Evolutionary conservation across 2,329 filamentous ascomycete species (phyloP).

Genomic region (Neurospora sp.): DNA sequence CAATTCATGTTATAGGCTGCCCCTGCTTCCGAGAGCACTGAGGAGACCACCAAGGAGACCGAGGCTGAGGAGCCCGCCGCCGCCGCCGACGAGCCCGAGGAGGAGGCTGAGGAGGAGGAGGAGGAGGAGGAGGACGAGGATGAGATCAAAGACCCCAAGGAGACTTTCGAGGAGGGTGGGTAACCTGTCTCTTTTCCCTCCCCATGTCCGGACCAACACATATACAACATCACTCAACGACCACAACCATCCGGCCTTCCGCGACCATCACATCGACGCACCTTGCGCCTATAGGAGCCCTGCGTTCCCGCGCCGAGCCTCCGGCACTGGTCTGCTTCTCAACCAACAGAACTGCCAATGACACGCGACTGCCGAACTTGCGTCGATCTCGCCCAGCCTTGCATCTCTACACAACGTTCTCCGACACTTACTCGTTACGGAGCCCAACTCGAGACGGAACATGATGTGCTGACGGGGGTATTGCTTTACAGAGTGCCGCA

Average conservation of each 20-base stretch:
- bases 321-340: background rate
- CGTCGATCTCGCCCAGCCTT: background rate
- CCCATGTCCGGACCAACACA: background rate
- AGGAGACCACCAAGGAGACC: conserved; percentile 13
- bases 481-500: conserved; percentile 64
- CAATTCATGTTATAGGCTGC: background rate
- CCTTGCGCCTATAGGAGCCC: background rate
- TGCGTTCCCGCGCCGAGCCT: background rate
- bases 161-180: conserved; percentile 78
- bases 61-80: conserved; percentile 40
- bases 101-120: conserved; percentile 59
- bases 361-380: background rate
- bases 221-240: background rate
- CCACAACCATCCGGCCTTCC: background rate
- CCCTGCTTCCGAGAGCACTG: conserved; percentile 19
- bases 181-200: conserved; percentile 3
- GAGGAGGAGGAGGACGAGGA: conserved; percentile 78
- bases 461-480: background rate
- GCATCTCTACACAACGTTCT: background rate
- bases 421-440: background rate
- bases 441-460: background rate
- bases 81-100: conserved; percentile 37
- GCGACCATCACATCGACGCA: background rate
- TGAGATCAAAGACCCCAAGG: conserved; percentile 77
- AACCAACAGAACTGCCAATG: background rate